Base-by-base conservation (phyloP, 805 yeast genomes). In the Kazachstania bromeliacearum region DNA sequence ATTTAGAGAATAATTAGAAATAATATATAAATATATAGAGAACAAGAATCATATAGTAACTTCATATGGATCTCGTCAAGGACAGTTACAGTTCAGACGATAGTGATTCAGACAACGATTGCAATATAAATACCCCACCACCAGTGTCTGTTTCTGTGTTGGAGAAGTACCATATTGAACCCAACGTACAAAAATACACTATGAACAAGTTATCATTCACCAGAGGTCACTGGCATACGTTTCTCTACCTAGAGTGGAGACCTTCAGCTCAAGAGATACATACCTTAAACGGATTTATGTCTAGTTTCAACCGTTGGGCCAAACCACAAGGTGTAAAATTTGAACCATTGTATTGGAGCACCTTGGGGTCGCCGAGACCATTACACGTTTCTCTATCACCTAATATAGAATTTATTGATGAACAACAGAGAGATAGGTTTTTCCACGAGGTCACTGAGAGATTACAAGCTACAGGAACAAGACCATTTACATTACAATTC, bases 301-400 rank as follows among this genome's bases (percentile, higher is more conserved):
- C 14, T 15, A 31, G 14, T 13, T 22, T 23, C 14, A 22, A n/a
- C 10, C 6, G 21, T 3, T n/a, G n/a, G n/a, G n/a, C n/a, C n/a
- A n/a, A n/a, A n/a, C n/a, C n/a, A n/a, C 7, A 18, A 20, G 33
- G 19, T 16, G 30, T 37, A 7, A 33, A 32, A n/a, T 46, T 53
- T 20, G 41, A 48, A 28, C 60, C 62, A 2, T 28, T 48, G 28
- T 48, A 40, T 31, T n/a, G 41, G 7, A 44, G 50, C 13, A 33
- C 46, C 2, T 38, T 56, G 16, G 59, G 60, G 1, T 42, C 60
- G 4, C 56, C 56, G 2, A 15, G 35, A 10, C 51, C 56, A 2
- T 38, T 58, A 21, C 63, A 58, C 31, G 33, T 58, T 3, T 46
- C 63, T 0, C 36, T 58, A 24, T 38, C 49, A 3, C 36, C 44